Evolutionary conservation across 2,329 filamentous ascomycete species (phyloP), one percentile per base, ranked within the genome.

Genomic region (Didymosphaeria variabile): DNA sequence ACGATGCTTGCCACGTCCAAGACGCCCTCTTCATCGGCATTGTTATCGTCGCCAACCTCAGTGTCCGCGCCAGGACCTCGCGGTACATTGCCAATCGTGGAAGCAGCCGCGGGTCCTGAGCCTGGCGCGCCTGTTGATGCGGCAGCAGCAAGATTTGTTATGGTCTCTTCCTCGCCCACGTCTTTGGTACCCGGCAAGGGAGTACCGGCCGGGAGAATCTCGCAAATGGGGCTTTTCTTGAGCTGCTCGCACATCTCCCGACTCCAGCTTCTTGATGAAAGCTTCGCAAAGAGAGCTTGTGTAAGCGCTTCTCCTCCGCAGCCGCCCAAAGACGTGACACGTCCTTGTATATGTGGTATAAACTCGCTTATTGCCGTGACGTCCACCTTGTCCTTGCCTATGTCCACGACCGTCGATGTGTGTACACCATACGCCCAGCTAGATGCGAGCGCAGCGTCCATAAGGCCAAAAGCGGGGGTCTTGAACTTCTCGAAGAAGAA

Each of bases 401-500:
- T 91, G 77, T 99, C 95, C 26, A 99, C 85, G 21, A 99, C 87
- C 0, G 93, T 95, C 72, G 95, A 90, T 69, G 88, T 93, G 34
- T 89, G 85, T 32, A 93, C 86, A 12, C 93, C 94, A 73, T 96
- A 98, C 59, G 95, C 88, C 72, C 88, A 90, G 60, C 83, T 90
- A 0, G 93, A 91, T 29, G 95, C 94, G 50, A 96, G 81, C 3
- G 92, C 94, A 69, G 93, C 91, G 79, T 98, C 92, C 82, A 99
- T 90, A 64, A 98, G 85, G 70, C 91, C 94, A 55, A 99, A 91
- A 0, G 92, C 93, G 0, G 95, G 95, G 0, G 93, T 95, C 81
- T 94, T 95, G 75, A 97, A 97, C 80, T 95, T 96, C 80, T 99
- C 95, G 73, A 99, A 99, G 66, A 98, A 88, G 82, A 97, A 99